Conservation (phyloP, 768 basidiomycete species). For the Leccinum rimulosum region DNA sequence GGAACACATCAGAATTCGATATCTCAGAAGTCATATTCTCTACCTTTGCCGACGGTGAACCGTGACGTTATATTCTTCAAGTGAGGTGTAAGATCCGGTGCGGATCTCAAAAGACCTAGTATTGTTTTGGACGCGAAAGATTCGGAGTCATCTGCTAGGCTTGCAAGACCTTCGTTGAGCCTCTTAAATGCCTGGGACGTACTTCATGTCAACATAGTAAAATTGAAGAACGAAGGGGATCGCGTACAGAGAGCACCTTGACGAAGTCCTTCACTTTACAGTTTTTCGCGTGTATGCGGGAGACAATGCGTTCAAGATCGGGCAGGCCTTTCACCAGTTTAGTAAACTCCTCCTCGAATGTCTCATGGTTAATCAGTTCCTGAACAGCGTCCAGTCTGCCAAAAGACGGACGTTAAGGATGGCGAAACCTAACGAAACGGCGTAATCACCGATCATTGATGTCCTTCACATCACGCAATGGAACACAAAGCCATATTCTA, state of each 20-base stretch:
- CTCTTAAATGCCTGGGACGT: slow-evolving; percentile 66
- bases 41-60: slow-evolving; percentile 64
- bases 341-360: slow-evolving; percentile 74
- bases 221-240: not conserved
- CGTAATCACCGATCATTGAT: slow-evolving; percentile 80
- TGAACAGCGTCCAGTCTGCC: slow-evolving; percentile 91
- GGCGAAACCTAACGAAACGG: slow-evolving; percentile 10
- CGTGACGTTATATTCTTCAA: slow-evolving; percentile 71
- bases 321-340: slow-evolving; percentile 78
- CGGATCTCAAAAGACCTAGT: slow-evolving; percentile 67
- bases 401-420: slow-evolving; percentile 16
- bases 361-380: slow-evolving; percentile 79
- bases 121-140: slow-evolving; percentile 78
- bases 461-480: slow-evolving; percentile 72
- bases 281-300: slow-evolving; percentile 91
- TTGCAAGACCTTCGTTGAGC: slow-evolving; percentile 63
- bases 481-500: slow-evolving; percentile 95
- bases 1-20: slow-evolving; percentile 23
- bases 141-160: slow-evolving; percentile 63
- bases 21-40: slow-evolving; percentile 4
- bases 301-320: slow-evolving; percentile 91
- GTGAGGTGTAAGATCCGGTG: slow-evolving; percentile 74
- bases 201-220: slow-evolving; percentile 2
- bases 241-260: slow-evolving; percentile 70
- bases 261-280: slow-evolving; percentile 86